phyloP scores from a whole-genome alignment of 306 rosid genomes.

The Senna siamea region DNA sequence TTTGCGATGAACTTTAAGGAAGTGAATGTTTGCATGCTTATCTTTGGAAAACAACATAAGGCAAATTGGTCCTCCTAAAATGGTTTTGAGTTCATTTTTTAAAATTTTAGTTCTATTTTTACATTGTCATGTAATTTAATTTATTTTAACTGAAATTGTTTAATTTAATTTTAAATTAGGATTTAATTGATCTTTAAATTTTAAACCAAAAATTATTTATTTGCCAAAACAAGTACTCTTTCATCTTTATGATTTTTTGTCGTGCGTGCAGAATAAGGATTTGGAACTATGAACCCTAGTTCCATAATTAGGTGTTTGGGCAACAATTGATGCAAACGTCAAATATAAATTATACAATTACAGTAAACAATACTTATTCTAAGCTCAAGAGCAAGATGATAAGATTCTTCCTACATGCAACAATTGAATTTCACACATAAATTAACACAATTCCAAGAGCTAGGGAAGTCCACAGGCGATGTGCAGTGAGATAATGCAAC shows the following conservation, averaged over 20 bases:
- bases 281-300: neutral
- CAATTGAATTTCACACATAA: slow-evolving; percentile 21
- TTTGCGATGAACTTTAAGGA: neutral
- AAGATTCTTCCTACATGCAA: slow-evolving; percentile 31
- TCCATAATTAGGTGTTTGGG: neutral
- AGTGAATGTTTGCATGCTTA: neutral
- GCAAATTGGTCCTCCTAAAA: neutral
- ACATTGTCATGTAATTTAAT: no score
- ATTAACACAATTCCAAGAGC: slow-evolving; percentile 40
- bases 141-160: no score
- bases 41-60: no score
- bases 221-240: no score
- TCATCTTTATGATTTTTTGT: no score
- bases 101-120: no score
- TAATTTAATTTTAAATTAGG: no score
- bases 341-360: slow-evolving; percentile 10
- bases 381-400: slow-evolving; percentile 30
- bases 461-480: slow-evolving; percentile 14
- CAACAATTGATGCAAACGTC: no score
- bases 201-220: no score
- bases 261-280: neutral
- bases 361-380: slow-evolving; percentile 37
- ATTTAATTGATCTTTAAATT: no score
- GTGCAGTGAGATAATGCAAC: slow-evolving; percentile 50
- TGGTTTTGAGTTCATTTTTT: neutral